These are phyloP conservation scores for Metschnikowia noctiluminum DNA, from an alignment of 805 yeast genomes.

Conservation along the genomic window DNA sequence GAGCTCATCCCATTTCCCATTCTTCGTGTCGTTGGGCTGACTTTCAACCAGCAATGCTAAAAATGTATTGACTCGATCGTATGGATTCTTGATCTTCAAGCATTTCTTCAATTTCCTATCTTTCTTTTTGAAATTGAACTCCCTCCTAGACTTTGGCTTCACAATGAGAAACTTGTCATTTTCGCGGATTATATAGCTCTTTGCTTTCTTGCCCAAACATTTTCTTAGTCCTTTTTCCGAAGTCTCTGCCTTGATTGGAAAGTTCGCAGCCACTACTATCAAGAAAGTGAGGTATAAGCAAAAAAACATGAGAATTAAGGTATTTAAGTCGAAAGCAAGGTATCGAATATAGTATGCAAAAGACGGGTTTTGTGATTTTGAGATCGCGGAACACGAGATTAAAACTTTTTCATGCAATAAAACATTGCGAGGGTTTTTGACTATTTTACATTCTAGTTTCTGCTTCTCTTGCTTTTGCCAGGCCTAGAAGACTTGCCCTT, in stretches of 20 bases:
- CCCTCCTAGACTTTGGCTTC: background rate
- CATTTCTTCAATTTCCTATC: background rate
- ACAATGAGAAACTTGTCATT: background rate
- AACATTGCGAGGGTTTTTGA: background rate
- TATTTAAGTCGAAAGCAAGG: too few species aligned
- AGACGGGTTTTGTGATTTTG: background rate
- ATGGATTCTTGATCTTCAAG: background rate
- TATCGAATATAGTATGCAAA: background rate
- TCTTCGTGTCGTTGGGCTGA: background rate
- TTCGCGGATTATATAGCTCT: background rate
- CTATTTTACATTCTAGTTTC: slow-evolving; percentile 10
- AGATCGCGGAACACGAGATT: background rate
- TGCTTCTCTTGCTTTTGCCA: slow-evolving; percentile 39
- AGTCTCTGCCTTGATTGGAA: background rate
- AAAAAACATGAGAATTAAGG: background rate
- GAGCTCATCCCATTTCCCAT: background rate
- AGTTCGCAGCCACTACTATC: background rate
- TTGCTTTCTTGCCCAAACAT: background rate
- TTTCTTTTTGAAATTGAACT: background rate
- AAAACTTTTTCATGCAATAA: too few species aligned
- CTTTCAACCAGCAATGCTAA: background rate
- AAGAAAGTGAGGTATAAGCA: background rate
- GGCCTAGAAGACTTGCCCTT: slow-evolving; percentile 32
- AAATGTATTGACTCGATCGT: background rate
- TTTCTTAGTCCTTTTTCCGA: background rate